A percentile compares a stretch with the other conserved stretches of the same genome.
Conservation (phyloP, 805 yeast genomes). For the Candida xiaguanensis region DNA sequence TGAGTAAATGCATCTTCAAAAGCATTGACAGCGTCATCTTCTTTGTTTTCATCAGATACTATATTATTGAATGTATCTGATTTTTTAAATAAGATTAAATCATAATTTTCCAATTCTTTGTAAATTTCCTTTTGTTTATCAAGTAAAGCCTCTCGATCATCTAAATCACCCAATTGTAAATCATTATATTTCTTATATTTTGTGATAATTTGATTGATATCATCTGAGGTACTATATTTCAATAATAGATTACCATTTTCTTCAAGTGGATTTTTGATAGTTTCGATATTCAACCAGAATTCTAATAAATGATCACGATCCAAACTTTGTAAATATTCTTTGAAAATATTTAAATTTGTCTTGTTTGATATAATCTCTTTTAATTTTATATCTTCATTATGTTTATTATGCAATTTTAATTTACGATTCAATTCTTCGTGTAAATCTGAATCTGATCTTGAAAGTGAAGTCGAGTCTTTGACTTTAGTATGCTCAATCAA, state of each 20-base stretch:
- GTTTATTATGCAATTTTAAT: not conserved
- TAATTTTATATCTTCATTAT: constrained; percentile 45
- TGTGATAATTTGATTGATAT: constrained; percentile 47
- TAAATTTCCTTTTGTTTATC: constrained; percentile 53
- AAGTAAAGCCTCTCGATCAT: constrained; percentile 31
- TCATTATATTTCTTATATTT: constrained; percentile 8
- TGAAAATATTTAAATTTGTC: constrained; percentile 30
- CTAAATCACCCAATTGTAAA: not conserved
- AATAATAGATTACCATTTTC: constrained; percentile 36
- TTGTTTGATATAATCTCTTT: constrained; percentile 47
- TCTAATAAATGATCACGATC: constrained; percentile 38
- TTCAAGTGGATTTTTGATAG: constrained; percentile 69
- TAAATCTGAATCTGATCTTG: constrained; percentile 1
- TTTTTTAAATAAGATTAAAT: constrained; percentile 54
- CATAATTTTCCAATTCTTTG: constrained; percentile 46
- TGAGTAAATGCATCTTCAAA: constrained; percentile 67
- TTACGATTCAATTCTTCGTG: not conserved
- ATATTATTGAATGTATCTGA: constrained; percentile 3
- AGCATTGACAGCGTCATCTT: constrained; percentile 48
- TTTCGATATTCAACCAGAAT: constrained; percentile 66
- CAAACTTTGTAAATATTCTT: constrained; percentile 17
- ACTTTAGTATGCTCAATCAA: constrained; percentile 56
- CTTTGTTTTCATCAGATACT: not conserved
- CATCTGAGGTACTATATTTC: constrained; percentile 48
- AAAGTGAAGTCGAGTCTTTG: not conserved